phyloP scores from a whole-genome alignment of 2,329 filamentous ascomycete genomes.

The Claviceps sp. region DNA sequence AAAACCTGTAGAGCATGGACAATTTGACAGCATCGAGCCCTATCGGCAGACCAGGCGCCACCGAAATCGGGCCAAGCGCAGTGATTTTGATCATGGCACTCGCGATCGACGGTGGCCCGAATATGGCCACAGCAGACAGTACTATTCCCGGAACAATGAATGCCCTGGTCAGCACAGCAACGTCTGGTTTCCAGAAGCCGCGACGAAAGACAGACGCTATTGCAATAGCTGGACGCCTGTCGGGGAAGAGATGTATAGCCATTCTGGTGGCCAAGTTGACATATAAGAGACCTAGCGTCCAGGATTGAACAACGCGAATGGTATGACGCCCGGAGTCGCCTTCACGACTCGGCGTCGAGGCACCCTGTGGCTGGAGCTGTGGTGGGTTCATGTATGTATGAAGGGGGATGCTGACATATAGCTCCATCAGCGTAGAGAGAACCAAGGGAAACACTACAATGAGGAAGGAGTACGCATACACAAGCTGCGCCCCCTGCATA shows the following conservation, averaged over 20 bases:
- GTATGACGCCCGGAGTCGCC: conserved; percentile 39
- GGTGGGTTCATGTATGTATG: conserved; percentile 57
- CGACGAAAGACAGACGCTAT: conserved; percentile 59
- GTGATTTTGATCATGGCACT: conserved; percentile 14
- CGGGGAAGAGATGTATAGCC: conserved; percentile 52
- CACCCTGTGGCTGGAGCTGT: conserved; percentile 15
- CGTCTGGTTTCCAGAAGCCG: conserved; percentile 70
- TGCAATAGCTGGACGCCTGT: conserved; percentile 59
- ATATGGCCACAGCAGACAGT: conserved; percentile 48
- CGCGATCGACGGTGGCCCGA: conserved; percentile 49
- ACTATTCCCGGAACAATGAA: conserved; percentile 67
- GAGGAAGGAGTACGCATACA: conserved; percentile 65
- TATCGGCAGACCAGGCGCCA: conserved; percentile 15
- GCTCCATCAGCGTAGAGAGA: conserved; percentile 66
- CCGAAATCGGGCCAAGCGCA: conserved; percentile 12
- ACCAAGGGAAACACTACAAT: conserved; percentile 70
- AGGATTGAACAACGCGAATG: conserved; percentile 80
- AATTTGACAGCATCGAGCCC: conserved; percentile 15
- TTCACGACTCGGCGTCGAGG: conserved; percentile 6
- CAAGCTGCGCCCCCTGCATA: conserved; percentile 31
- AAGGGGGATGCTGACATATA: conserved; percentile 78
- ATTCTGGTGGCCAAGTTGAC: conserved; percentile 65
- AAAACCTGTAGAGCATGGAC: conserved; percentile 37
- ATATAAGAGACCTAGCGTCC: conserved; percentile 86
- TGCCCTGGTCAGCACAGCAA: conserved; percentile 65